Conservation (phyloP, 176 grass and related monocot species). For the Cenchrus americanus region DNA sequence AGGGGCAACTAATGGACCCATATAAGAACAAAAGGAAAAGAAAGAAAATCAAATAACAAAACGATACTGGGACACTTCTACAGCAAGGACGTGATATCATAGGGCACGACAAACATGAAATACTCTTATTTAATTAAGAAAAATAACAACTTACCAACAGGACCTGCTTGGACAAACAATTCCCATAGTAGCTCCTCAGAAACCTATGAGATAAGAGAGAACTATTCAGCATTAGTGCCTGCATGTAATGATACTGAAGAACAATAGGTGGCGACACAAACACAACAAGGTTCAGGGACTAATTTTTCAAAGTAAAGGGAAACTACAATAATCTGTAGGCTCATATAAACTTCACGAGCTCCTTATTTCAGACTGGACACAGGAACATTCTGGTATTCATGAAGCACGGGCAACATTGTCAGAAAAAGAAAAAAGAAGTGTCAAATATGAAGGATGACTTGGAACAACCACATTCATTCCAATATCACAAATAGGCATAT, state of each 20-base stretch:
- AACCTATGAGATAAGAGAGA: constrained; percentile 49
- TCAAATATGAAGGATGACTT: background rate
- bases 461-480: background rate
- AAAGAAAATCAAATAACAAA: background rate
- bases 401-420: background rate
- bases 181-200: constrained; percentile 92
- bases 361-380: background rate
- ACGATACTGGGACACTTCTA: background rate
- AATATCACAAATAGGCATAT: background rate
- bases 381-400: background rate
- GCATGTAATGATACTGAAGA: background rate
- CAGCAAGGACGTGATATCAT: background rate
- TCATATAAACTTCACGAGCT: background rate
- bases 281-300: background rate
- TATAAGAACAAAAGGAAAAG: background rate
- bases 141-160: constrained; percentile 71
- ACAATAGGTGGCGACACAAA: background rate
- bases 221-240: constrained; percentile 19
- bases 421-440: background rate
- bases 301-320: background rate
- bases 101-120: background rate
- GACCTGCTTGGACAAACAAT: constrained; percentile 94
- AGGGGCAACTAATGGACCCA: constrained; percentile 6
- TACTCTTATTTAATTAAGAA: background rate
- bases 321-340: background rate